A percentile compares a stretch with the other conserved stretches of the same genome.
phyloP scores from a whole-genome alignment of 495 filamentous ascomycete species.

The Bryoglossum gracile region DNA sequence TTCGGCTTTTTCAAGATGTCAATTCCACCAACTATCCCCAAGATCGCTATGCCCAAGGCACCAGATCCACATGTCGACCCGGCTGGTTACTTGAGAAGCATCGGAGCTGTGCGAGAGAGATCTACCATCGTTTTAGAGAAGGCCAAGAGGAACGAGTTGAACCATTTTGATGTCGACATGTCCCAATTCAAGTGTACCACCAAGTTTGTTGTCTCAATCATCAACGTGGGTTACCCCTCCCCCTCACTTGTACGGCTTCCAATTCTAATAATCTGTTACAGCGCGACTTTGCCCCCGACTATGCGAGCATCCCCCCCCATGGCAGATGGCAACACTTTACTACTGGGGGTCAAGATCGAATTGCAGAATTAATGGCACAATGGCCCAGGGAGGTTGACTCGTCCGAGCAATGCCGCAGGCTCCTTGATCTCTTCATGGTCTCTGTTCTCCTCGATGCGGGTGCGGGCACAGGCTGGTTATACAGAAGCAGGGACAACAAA shows the following conservation, averaged over 20 bases:
- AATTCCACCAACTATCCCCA: slow-evolving; percentile 30
- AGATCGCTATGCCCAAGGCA: slow-evolving; percentile 68
- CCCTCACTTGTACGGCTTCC: not conserved
- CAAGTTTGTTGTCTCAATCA: slow-evolving; percentile 89
- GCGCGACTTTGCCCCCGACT: slow-evolving; percentile 24
- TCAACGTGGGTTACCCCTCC: slow-evolving; percentile 60
- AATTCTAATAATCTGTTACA: slow-evolving; percentile 2
- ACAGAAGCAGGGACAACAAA: slow-evolving; percentile 82
- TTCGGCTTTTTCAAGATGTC: slow-evolving; percentile 25
- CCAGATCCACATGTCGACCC: slow-evolving; percentile 90
- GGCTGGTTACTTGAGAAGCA: slow-evolving; percentile 84
- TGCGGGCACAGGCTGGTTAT: slow-evolving; percentile 77
- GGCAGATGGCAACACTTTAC: slow-evolving; percentile 90
- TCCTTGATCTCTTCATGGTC: slow-evolving; percentile 80
- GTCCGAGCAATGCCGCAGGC: slow-evolving; percentile 64
- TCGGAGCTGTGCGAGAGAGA: slow-evolving; percentile 80
- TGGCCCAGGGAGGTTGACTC: slow-evolving; percentile 51
- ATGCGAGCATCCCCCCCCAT: slow-evolving; percentile 66
- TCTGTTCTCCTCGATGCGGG: slow-evolving; percentile 89
- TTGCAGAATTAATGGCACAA: slow-evolving; percentile 61
- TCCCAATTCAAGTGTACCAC: slow-evolving; percentile 81
- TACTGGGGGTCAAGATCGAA: slow-evolving; percentile 68
- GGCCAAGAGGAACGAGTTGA: slow-evolving; percentile 70
- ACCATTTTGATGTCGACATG: slow-evolving; percentile 90
- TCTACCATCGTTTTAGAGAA: slow-evolving; percentile 64